Evolutionary conservation across 2,329 filamentous ascomycete species (phyloP).

Genomic region (Claviceps arundinis): DNA sequence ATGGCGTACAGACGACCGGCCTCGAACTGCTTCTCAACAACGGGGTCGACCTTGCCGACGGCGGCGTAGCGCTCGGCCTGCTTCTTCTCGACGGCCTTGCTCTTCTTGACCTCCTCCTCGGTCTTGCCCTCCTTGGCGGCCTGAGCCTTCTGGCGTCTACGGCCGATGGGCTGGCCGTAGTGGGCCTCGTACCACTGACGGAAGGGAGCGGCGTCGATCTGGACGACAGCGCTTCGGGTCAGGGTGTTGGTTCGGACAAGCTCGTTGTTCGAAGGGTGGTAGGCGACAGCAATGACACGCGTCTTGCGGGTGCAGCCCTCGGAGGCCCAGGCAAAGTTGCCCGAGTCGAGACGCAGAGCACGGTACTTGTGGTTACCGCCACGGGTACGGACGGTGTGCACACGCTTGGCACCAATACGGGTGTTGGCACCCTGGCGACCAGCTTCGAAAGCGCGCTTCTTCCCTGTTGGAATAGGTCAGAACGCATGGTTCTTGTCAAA

Average conservation of each 20-base stretch:
- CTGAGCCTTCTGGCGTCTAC: conserved; percentile 78
- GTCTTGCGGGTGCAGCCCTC: conserved; percentile 98
- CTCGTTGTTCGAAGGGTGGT: conserved; percentile 99
- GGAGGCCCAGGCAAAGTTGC: conserved; percentile 99
- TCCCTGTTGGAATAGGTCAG: conserved; percentile 64
- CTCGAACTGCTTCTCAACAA: conserved; percentile 98
- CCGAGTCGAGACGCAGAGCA: conserved; percentile 93
- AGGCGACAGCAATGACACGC: conserved; percentile 95
- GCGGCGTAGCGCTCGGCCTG: conserved; percentile 74
- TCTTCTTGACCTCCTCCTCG: conserved; percentile 74
- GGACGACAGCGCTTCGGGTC: conserved; percentile 96
- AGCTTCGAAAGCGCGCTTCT: conserved; percentile 99
- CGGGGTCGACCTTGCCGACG: conserved; percentile 80
- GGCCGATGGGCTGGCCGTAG: conserved; percentile 85
- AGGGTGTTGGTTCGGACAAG: conserved; percentile 99
- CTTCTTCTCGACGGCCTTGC: conserved; percentile 92
- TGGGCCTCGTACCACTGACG: conserved; percentile 99
- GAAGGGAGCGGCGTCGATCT: conserved; percentile 98
- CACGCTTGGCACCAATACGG: conserved; percentile 93
- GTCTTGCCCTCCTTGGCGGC: conserved; percentile 44
- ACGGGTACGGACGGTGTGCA: conserved; percentile 93
- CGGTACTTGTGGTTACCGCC: conserved; percentile 99
- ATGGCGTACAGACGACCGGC: conserved; percentile 94
- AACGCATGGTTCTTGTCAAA: conserved; percentile 43
- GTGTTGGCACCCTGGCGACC: conserved; percentile 99